Evolutionary conservation across 1,284 basidiomycete genomes (phyloP).

Genomic region (Leccinum fuscescens): DNA sequence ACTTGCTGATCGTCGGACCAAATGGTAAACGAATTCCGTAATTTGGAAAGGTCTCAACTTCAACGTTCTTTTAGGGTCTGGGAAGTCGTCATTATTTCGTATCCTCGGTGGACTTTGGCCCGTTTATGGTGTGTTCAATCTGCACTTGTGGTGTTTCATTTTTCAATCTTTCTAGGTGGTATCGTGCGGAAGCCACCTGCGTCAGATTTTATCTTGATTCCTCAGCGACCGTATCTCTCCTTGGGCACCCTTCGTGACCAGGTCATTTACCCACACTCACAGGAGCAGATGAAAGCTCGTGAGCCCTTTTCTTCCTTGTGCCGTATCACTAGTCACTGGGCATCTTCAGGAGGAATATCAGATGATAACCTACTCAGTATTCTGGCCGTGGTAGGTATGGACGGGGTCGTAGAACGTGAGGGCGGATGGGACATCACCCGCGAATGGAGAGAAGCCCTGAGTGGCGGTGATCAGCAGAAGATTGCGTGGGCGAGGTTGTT

Average conservation of each 20-base stretch:
- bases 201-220: conserved; percentile 90
- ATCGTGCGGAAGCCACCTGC: conserved; percentile 91
- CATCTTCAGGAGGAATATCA: conserved; percentile 55
- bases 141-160: neutral
- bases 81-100: conserved; percentile 90
- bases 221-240: conserved; percentile 93
- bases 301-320: conserved; percentile 29
- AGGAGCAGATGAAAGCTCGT: conserved; percentile 73
- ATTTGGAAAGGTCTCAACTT: conserved; percentile 2
- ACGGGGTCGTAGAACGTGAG: conserved; percentile 88
- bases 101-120: conserved; percentile 98
- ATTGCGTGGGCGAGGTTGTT: conserved; percentile 97
- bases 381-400: conserved; percentile 83
- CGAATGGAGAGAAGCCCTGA: conserved; percentile 93
- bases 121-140: conserved; percentile 66
- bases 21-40: conserved; percentile 57
- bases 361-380: conserved; percentile 79
- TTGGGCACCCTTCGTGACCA: conserved; percentile 94
- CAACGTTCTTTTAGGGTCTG: conserved; percentile 55
- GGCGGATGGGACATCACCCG: conserved; percentile 89
- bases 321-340: conserved; percentile 4
- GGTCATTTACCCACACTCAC: conserved; percentile 84
- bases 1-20: conserved; percentile 88
- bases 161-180: conserved; percentile 52
- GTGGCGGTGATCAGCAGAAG: conserved; percentile 86